Conservation (phyloP, 73 alveolate genomes). For the Diophrys sp. region DNA sequence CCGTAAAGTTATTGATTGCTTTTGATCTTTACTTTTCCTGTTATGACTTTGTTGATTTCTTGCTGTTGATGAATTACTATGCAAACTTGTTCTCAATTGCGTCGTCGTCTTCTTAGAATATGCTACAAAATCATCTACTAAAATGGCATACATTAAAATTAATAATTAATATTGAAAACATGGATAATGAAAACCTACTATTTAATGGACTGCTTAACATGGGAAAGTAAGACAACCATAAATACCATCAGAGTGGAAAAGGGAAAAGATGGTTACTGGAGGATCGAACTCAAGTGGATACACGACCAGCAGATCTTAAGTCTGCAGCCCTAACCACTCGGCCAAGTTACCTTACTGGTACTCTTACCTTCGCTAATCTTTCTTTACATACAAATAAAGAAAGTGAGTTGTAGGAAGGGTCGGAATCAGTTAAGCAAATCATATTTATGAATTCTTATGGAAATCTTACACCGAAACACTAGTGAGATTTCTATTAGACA, state of each 20-base stretch:
- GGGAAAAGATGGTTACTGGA: too few relatives aligned
- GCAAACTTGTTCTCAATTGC: neutral
- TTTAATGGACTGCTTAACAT: too few relatives aligned
- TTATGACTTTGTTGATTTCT: neutral
- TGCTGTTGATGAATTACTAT: neutral
- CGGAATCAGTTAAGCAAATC: too few relatives aligned
- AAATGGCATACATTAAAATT: neutral
- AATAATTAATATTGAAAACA: neutral
- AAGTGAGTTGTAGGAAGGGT: too few relatives aligned
- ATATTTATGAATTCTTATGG: too few relatives aligned
- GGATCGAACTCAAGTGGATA: slow-evolving; percentile 91
- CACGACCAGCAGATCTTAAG: slow-evolving; percentile 90
- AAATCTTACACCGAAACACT: too few relatives aligned
- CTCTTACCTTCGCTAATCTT: too few relatives aligned
- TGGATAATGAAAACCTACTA: too few relatives aligned
- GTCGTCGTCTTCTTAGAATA: neutral
- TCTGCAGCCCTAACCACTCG: slow-evolving; percentile 96
- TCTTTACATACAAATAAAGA: too few relatives aligned
- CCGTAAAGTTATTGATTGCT: slow-evolving; percentile 15
- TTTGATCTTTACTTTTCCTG: neutral
- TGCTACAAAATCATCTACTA: neutral
- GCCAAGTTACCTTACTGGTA: slow-evolving; percentile 90
- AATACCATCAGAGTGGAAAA: too few relatives aligned
- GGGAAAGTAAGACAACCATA: too few relatives aligned
- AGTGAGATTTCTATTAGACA: too few relatives aligned